Percentiles rank a stretch among this genome's conserved stretches.
These are phyloP conservation scores for Penicillium angulare DNA, from an alignment of 495 filamentous ascomycete species.

Conservation along the genomic window DNA sequence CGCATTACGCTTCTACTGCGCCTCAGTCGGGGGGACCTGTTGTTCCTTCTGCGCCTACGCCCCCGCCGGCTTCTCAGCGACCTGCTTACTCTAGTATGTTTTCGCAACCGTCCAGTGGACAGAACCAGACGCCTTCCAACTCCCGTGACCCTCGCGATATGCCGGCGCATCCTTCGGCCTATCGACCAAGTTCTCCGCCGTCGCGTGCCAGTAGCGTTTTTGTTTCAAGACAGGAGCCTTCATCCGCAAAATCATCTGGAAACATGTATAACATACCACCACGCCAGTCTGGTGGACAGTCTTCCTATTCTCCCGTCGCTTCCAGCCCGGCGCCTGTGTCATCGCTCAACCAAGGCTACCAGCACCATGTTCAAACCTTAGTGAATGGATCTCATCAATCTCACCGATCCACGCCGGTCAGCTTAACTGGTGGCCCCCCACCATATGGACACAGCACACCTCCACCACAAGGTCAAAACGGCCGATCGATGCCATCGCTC, in stretches of 20 bases:
- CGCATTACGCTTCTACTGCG: slow-evolving; percentile 30
- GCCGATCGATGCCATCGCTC: slow-evolving; percentile 32
- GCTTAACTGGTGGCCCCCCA: slow-evolving; percentile 23
- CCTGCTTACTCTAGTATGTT: slow-evolving; percentile 35
- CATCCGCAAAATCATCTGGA: slow-evolving; percentile 33
- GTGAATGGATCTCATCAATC: slow-evolving; percentile 39
- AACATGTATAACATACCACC: slow-evolving; percentile 30
- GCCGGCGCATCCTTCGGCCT: slow-evolving; percentile 26
- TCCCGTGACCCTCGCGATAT: slow-evolving; percentile 41
- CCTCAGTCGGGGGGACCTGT: slow-evolving; percentile 25
- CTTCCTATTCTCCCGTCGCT: slow-evolving; percentile 25
- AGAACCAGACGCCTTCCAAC: slow-evolving; percentile 17
- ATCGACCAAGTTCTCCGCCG: slow-evolving; percentile 37
- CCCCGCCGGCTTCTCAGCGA: slow-evolving; percentile 37
- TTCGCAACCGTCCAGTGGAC: slow-evolving; percentile 27
- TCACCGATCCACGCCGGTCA: slow-evolving; percentile 33
- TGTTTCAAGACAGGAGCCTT: slow-evolving; percentile 32
- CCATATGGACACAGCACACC: slow-evolving; percentile 41
- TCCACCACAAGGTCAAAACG: slow-evolving; percentile 31
- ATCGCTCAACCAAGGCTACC: slow-evolving; percentile 32
- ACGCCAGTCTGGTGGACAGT: slow-evolving; percentile 27
- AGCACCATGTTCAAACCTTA: slow-evolving; percentile 44
- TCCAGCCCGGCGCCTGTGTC: too few relatives aligned
- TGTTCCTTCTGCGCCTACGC: slow-evolving; percentile 40
- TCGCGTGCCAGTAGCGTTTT: slow-evolving; percentile 33